Evolutionary conservation across 495 filamentous ascomycete genomes (phyloP).

Genomic region (Neurospora cerealis): DNA sequence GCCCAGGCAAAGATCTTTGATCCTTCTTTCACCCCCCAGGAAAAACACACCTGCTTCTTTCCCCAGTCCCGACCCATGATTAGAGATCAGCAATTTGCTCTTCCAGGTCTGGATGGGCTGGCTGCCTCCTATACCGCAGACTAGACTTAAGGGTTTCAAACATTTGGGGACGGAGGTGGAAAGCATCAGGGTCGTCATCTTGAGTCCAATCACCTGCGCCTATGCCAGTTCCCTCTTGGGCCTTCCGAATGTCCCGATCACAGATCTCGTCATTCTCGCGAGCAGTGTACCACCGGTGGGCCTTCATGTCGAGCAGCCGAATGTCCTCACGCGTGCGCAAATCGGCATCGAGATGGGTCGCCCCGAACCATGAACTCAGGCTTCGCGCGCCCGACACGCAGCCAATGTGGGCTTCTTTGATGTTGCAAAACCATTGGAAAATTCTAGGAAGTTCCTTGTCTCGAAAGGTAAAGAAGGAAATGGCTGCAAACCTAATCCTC

Average conservation of each 20-base stretch:
- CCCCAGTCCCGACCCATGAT: background rate
- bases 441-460: background rate
- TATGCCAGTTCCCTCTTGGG: too few species aligned
- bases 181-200: background rate
- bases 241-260: background rate
- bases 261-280: background rate
- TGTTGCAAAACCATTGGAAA: background rate
- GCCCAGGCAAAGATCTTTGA: background rate
- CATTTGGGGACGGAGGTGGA: background rate
- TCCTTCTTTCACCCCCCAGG: background rate
- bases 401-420: background rate
- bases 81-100: fast-evolving
- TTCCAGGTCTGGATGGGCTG: background rate
- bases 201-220: background rate
- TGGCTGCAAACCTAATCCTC: background rate
- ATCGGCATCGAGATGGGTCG: too few species aligned
- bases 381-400: background rate
- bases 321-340: background rate
- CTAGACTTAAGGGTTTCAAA: background rate
- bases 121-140: background rate
- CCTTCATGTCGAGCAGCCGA: background rate
- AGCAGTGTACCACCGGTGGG: background rate
- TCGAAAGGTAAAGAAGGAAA: background rate
- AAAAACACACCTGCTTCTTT: background rate
- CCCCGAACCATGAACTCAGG: background rate